Evolutionary conservation across 371 early-diverging fungal species (phyloP), one percentile per base, ranked within the genome.

Genomic region (Chytridium lagenaria): DNA sequence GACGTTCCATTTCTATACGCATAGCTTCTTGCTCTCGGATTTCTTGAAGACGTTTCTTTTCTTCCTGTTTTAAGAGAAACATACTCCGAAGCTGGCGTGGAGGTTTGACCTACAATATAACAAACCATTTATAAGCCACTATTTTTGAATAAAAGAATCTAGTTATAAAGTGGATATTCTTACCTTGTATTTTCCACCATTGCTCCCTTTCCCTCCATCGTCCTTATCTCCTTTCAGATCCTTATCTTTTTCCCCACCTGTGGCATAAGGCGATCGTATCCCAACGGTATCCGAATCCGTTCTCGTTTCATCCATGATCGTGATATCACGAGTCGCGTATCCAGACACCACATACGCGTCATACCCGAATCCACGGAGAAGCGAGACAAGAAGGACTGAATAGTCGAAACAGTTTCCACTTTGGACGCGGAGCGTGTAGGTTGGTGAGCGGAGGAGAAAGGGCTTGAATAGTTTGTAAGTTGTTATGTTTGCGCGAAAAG

Each of bases 51-150:
- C 23, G 7, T 23, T 52, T 52, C 26, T 52, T 52, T 23, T 52
- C 55, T 26, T 52, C 55, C 30, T 52, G 38, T 22, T 10, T 34
- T 16, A 52, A 33, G 78, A 94, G 99, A 44, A 99, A 98, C 84
- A 99, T 98, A 83, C 99, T 99, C 82, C 86, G 99, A 67, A 96
- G 96, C 34, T 76, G 74, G 30, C 80, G 59, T 1, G 83, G 80
- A 16, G 81, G 81, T 50, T 85, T 85, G 30, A 85, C 77, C 70
- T 73, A 26, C 30, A 36, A 61, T 23, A 15, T 10, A 28, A n/a
- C n/a, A n/a, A n/a, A n/a, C n/a, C n/a, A n/a, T n/a, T n/a, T n/a
- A n/a, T n/a, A n/a, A n/a, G n/a, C n/a, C n/a, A n/a, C n/a, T n/a
- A n/a, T n/a, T n/a, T n/a, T n/a, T n/a, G n/a, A n/a, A n/a, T n/a